Conservation (phyloP, 352 stramenopile genomes). For the Phytophthora syringae region DNA sequence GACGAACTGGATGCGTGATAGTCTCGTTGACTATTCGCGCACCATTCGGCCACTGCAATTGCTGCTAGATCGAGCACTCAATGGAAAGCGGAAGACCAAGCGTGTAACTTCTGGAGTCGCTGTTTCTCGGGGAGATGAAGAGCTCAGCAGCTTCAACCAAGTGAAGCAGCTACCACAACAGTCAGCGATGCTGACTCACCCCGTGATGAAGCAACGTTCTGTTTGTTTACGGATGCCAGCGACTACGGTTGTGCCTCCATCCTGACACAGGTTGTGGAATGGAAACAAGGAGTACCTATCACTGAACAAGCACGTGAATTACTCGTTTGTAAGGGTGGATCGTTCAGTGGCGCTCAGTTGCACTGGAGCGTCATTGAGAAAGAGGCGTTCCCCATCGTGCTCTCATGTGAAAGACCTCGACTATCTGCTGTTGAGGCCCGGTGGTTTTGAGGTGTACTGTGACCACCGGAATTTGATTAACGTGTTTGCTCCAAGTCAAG, state of each 20-base stretch:
- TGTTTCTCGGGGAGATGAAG: not conserved
- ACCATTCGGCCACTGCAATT: not conserved
- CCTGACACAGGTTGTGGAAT: not conserved
- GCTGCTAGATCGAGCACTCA: not conserved
- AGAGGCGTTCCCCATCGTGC: not conserved
- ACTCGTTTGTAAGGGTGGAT: not conserved
- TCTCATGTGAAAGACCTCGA: not conserved
- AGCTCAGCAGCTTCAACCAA: not conserved
- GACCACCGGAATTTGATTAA: conserved; percentile 20
- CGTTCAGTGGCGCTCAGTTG: not conserved
- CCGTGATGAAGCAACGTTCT: not conserved
- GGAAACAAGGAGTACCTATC: not conserved
- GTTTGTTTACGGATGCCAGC: not conserved
- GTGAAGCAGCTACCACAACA: not conserved
- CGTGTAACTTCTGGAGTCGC: not conserved
- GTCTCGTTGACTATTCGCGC: not conserved
- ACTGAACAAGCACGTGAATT: not conserved
- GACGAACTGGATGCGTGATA: conserved; percentile 6
- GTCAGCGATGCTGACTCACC: not conserved
- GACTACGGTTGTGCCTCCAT: not conserved
- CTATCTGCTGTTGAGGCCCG: conserved; percentile 1
- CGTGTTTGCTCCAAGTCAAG: conserved; percentile 16
- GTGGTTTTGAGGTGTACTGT: conserved; percentile 15
- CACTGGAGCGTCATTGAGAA: not conserved
- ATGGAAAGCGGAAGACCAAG: conserved; percentile 4